Evolutionary conservation across 768 basidiomycete genomes (phyloP), one percentile per base, ranked within the genome.

Genomic region (Russula brevipes): DNA sequence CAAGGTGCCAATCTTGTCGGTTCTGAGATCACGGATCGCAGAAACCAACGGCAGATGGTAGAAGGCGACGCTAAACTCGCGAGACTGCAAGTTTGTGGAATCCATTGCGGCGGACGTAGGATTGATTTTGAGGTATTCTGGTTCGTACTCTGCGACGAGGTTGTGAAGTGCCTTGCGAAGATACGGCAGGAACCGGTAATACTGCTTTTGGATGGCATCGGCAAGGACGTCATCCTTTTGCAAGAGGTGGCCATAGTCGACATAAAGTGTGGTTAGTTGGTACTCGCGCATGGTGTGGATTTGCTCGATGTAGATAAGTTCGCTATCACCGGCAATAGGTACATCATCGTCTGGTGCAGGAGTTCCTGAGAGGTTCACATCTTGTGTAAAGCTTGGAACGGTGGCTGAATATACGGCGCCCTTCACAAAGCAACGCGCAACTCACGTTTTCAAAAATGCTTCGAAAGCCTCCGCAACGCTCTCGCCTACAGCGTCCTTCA

Each of bases 131-230:
- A 98, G 85, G 68, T 98, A 99, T 70, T 91, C 90, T 7, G 95
- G 95, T 68, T 91, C 94, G 74, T 85, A 92, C 72, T 90, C 84
- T 39, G 91, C 83, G 56, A 99, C 90, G 46, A 98, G 82, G 70
- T 91, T 91, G 71, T 91, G 85, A 24, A 99, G 81, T 3, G 95
- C 94, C 65, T 94, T 89, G 53, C 92, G 87, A 44, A 98, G 82
- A 76, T 91, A 99, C 0, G 96, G 96, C 1, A 98, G 78, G 76
- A 98, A 98, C 70, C 97, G 87, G 73, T 98, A 98, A 73, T 99
- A 98, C 72, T 97, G 93, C 65, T 86, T 89, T 67, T 90, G 87
- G 63, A 99, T 92, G 2, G 96, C 96, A 67, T 91, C 85, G 0
- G 96, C 95, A 19, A 98, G 87, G 5, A 94, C 88, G 66, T 97